Conservation (phyloP, 768 basidiomycete genomes). For the Tricholoma matsutake region DNA sequence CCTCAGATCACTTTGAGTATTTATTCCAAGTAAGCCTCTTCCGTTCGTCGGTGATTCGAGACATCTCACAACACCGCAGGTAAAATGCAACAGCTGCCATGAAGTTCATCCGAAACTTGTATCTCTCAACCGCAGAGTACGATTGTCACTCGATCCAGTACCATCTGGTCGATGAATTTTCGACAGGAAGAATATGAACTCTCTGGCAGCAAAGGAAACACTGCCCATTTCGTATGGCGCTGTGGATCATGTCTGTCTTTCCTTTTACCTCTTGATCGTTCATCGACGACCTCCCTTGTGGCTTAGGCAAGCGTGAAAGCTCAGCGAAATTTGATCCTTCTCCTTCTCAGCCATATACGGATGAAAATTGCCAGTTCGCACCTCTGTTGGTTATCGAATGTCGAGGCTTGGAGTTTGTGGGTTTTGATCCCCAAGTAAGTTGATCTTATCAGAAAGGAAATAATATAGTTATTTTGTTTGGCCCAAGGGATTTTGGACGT, state of each 20-base stretch:
- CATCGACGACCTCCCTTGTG: slow-evolving; percentile 1
- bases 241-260: slow-evolving; percentile 56
- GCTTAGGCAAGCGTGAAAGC: slow-evolving; percentile 67
- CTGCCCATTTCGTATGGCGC: slow-evolving; percentile 79
- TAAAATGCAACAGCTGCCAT: slow-evolving; percentile 77
- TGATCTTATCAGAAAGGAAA: background rate
- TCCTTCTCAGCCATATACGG: slow-evolving; percentile 50
- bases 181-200: slow-evolving; percentile 65
- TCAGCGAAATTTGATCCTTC: slow-evolving; percentile 73
- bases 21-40: slow-evolving; percentile 65
- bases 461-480: background rate
- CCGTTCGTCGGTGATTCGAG: background rate
- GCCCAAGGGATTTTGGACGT: slow-evolving; percentile 73
- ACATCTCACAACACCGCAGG: slow-evolving; percentile 33
- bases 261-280: background rate
- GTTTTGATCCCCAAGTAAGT: slow-evolving; percentile 70
- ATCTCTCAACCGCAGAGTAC: slow-evolving; percentile 66
- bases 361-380: slow-evolving; percentile 59
- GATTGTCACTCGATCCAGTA: slow-evolving; percentile 10
- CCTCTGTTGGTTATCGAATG: slow-evolving; percentile 78
- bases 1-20: slow-evolving; percentile 69
- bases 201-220: slow-evolving; percentile 62
- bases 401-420: slow-evolving; percentile 79
- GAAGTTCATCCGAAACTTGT: slow-evolving; percentile 74
- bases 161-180: slow-evolving; percentile 2